Base-by-base conservation (phyloP, 192 early-diverging fungal genomes). In the Entomortierella chlamydospora region DNA sequence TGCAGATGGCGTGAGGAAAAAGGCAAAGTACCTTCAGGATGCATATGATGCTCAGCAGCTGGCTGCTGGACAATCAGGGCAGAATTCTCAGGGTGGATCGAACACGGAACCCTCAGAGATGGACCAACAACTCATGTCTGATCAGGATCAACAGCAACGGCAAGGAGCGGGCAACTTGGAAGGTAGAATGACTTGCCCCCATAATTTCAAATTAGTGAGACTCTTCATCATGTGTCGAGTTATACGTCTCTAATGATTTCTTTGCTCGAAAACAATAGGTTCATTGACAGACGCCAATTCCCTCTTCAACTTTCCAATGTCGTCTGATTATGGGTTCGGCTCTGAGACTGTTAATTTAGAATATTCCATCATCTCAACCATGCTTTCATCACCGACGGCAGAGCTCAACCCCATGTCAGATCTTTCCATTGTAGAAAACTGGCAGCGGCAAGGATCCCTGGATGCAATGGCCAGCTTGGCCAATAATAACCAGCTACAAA, bases 1-100 rank as follows among this genome's bases (percentile, higher is more conserved):
- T 69, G 87, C 90, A 4, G 96, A 97, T 65, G 95, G 95, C 22
- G 81, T 85, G 26, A 88, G 95, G 68, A 98, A 96, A 73, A 95
- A 92, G 77, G 95, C 95, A 30, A 98, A 98, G 84, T 97, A 98
- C 63, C 83, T 96, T 55, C 86, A 91, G 65, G 95, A 94, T 53
- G 78, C 81, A 28, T 84, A 85, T 42, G 86, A 85, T 49, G 82
- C 83, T 61, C 49, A 71, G 28, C 78, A 61, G 61, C 61, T 59
- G 55, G 47, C 73, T 68, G 47, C 73, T 62, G 49, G 64, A n/a
- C 73, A 69, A 34, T 57, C 64, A 22, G 67, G 57, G 9, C 64
- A 56, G 52, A 53, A 49, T 34, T 23, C 60, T 13, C 68, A 67
- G 51, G 61, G 41, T 51, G 68, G 68, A 53, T 20, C 57, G 23